Evolutionary conservation across 1,284 basidiomycete species (phyloP).

Genomic region (Xerocomus amazonicus): DNA sequence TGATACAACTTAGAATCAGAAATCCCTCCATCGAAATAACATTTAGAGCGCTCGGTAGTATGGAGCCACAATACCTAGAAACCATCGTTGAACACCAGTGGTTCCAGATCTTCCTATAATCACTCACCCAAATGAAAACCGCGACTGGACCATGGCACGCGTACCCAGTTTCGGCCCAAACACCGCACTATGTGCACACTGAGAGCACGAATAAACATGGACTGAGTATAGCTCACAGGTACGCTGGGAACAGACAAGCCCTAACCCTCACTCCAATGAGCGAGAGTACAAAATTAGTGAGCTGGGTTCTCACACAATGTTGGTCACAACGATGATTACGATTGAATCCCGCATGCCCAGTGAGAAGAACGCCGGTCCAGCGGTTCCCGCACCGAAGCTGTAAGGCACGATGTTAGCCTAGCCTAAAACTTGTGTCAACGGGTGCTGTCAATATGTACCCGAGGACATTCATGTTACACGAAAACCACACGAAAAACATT

Average conservation of each 20-base stretch:
- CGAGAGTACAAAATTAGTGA: neutral
- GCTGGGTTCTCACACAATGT: conserved; percentile 44
- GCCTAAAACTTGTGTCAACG: neutral
- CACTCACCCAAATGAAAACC: conserved; percentile 51
- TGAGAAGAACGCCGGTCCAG: conserved; percentile 57
- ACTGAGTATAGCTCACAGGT: conserved; percentile 43
- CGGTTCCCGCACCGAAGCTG: conserved; percentile 53
- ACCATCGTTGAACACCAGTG: neutral
- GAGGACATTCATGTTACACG: conserved; percentile 58
- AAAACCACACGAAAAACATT: conserved; percentile 67
- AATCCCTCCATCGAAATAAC: conserved; percentile 64
- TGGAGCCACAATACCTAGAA: conserved; percentile 56
- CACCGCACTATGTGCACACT: conserved; percentile 39
- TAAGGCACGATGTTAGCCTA: neutral
- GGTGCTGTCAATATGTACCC: conserved; percentile 34
- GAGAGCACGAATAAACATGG: neutral
- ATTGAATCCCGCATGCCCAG: conserved; percentile 53
- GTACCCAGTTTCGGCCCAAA: conserved; percentile 62
- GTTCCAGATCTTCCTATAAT: neutral
- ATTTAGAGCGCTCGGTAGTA: conserved; percentile 62
- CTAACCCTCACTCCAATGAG: conserved; percentile 10
- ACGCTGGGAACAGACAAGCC: conserved; percentile 43
- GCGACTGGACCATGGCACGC: conserved; percentile 59
- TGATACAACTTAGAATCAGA: conserved; percentile 68
- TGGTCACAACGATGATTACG: conserved; percentile 50